Conservation (phyloP, 78 protist genomes). For the Salpingoeca rosetta region DNA sequence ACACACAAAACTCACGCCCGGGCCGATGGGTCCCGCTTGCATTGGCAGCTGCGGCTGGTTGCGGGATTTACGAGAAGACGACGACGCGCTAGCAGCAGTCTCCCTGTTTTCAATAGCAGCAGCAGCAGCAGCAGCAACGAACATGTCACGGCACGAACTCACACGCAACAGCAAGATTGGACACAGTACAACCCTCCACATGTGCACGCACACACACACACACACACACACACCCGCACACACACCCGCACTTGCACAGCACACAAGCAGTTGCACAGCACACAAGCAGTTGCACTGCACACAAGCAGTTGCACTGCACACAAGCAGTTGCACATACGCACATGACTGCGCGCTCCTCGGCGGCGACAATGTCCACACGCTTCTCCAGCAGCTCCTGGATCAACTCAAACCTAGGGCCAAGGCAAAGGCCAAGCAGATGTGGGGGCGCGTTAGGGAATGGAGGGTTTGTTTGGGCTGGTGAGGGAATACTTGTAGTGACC, state of each 20-base stretch:
- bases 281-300: neutral
- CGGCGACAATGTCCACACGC: neutral
- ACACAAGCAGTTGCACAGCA: neutral
- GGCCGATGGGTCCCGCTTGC: neutral
- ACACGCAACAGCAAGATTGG: neutral
- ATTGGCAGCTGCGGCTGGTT: neutral
- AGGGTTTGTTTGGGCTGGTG: neutral
- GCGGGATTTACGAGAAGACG: neutral
- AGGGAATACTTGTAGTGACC: too few relatives aligned
- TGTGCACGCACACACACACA: slow-evolving; percentile 3
- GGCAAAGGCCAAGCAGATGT: neutral
- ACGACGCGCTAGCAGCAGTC: neutral
- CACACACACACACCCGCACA: neutral
- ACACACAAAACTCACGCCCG: too few relatives aligned
- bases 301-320: neutral
- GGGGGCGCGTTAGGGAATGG: neutral
- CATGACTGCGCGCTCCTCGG: neutral
- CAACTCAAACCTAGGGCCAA: neutral
- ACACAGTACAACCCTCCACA: neutral
- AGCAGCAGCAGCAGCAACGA: neutral
- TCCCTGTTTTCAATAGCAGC: neutral
- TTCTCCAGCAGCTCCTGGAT: neutral
- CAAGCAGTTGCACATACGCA: neutral
- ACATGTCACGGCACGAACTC: neutral
- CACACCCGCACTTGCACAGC: neutral